Conservation (phyloP, 768 basidiomycete species). For the Amanita muscaria region DNA sequence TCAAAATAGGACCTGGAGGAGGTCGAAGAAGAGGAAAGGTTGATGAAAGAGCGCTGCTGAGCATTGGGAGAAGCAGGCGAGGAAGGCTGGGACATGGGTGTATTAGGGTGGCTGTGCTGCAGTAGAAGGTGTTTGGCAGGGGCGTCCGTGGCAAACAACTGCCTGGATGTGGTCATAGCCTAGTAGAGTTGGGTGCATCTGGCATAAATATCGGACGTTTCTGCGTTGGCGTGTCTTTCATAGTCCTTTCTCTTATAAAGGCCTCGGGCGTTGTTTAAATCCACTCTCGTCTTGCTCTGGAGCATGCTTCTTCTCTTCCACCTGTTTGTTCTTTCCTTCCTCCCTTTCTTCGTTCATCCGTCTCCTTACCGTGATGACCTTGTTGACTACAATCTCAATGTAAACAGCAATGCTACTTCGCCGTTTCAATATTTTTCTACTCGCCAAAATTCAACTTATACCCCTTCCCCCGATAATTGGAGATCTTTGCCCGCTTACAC, state of each 20-base stretch:
- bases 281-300: conserved; percentile 10
- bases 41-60: conserved; percentile 27
- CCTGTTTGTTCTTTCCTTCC: conserved; percentile 28
- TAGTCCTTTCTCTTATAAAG: conserved; percentile 10
- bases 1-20: conserved; percentile 35
- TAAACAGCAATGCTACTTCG: conserved; percentile 60
- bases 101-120: conserved; percentile 27
- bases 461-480: conserved; percentile 80
- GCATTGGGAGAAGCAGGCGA: conserved; percentile 36
- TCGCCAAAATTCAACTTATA: conserved; percentile 60
- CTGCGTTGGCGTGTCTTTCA: conserved; percentile 9
- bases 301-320: conserved; percentile 42
- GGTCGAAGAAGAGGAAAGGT: conserved; percentile 25
- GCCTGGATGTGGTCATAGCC: no score
- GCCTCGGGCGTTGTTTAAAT: conserved; percentile 10
- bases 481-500: conserved; percentile 73
- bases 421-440: conserved; percentile 57
- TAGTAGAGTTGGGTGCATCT: no score
- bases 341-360: conserved; percentile 34
- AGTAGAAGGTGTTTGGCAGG: conserved; percentile 1
- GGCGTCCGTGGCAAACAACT: conserved; percentile 15
- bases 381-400: conserved; percentile 68
- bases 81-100: conserved; percentile 22
- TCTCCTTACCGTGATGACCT: conserved; percentile 65
- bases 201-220: no score